A percentile compares a stretch with the other conserved stretches of the same genome.
Conservation (phyloP, 495 filamentous ascomycete species). For the Neurospora sublineolata region DNA sequence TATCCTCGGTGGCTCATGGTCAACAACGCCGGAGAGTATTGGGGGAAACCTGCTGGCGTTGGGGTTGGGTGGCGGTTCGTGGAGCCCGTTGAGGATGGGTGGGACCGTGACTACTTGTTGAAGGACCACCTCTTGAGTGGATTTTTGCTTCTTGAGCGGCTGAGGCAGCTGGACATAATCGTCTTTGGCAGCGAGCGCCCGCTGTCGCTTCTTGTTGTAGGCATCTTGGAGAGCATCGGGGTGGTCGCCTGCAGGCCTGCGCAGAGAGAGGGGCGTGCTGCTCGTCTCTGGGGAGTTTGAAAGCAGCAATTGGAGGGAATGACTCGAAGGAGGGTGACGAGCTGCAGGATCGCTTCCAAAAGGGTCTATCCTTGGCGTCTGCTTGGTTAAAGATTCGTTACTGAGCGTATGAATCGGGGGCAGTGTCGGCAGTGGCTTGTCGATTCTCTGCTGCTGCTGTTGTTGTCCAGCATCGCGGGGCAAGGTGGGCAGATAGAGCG, state of each 20-base stretch:
- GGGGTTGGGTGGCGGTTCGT: conserved; percentile 65
- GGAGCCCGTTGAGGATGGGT: conserved; percentile 62
- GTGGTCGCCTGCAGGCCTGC: conserved; percentile 35
- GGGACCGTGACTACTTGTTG: conserved; percentile 18
- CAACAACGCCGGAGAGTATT: conserved; percentile 46
- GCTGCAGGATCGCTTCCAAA: conserved; percentile 4
- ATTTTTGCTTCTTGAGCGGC: conserved; percentile 46
- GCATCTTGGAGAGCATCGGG: conserved; percentile 22
- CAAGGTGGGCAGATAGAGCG: conserved; percentile 33
- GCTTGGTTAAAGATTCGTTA: conserved; percentile 13
- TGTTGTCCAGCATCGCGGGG: conserved; percentile 26
- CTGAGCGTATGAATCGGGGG: conserved; percentile 23
- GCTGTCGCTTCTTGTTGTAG: conserved; percentile 36
- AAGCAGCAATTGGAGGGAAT: conserved; percentile 18
- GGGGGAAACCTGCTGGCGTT: conserved; percentile 63
- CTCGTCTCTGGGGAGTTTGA: conserved; percentile 16
- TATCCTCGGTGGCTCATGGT: conserved; percentile 18
- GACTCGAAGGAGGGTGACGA: conserved; percentile 9
- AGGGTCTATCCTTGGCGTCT: conserved; percentile 4
- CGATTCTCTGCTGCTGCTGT: conserved; percentile 18
- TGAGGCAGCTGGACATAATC: conserved; percentile 46
- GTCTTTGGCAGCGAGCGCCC: conserved; percentile 33
- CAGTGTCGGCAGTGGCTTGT: conserved; percentile 23
- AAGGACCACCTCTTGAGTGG: conserved; percentile 29
- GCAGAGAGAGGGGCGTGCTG: conserved; percentile 31